Base-by-base conservation (phyloP, 2,329 filamentous ascomycete species). In the Rhexocercosporidium sp. region DNA sequence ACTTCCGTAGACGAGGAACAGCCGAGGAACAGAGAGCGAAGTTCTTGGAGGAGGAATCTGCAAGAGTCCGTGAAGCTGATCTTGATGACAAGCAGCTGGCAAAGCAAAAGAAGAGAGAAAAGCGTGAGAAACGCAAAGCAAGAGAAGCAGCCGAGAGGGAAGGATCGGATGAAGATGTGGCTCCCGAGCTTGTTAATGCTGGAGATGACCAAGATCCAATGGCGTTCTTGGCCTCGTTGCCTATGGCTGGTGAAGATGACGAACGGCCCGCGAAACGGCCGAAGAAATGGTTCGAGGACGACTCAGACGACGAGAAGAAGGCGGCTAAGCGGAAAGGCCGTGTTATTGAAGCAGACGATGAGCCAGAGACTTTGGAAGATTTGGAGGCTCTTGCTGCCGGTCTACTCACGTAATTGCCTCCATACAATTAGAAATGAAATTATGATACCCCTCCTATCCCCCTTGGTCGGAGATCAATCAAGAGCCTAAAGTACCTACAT, bases 221-320 rank as follows among this genome's bases (percentile, higher is more conserved):
- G 72, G 86, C 83, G 11, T 77, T 90, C 56, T 72, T 90, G 75
- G 81, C 85, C 65, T 88, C 86, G 39, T 75, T 90, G 69, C 88
- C 88, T 1, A 77, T 85, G 37, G 81, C 81, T 1, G 82, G 82
- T 20, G 78, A 82, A 20, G 78, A 78, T 62, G 92, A 93, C 80
- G 79, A 77, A 68, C 82, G 81, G 59, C 83, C 84, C 20, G 81
- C 79, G 74, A 92, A 91, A 84, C 90, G 87, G 78, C 82, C 85
- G 67, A 93, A 91, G 87, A 93, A 93, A 80, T 93, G 90, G 90
- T 93, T 93, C 81, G 84, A 93, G 78, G 86, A 90, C 67, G 89
- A 90, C 67, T 86, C 85, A 1, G 85, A 84, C 64, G 79, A 81
- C 59, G 80, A 82, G 62, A 77, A 72, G 60, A 78, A 78, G 73